Base-by-base conservation (phyloP, 2,329 filamentous ascomycete species). In the Fusarium mangiferae region DNA sequence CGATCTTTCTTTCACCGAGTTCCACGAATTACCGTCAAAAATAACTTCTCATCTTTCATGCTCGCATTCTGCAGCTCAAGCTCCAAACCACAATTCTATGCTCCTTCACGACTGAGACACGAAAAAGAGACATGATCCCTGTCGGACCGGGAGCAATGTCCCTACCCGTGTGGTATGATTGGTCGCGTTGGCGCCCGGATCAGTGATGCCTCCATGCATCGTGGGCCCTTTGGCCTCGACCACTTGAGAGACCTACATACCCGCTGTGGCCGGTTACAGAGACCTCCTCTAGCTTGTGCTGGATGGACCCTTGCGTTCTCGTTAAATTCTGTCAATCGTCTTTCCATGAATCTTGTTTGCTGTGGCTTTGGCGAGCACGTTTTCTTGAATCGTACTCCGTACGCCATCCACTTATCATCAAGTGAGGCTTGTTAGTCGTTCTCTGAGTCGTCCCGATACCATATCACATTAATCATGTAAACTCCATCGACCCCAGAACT, bases 151-250 rank as follows among this genome's bases (percentile, higher is more conserved):
- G 66, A 73, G 61, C 42, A 49, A 58, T 69, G 74, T 68, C 63
- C 57, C 55, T 66, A 57, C 60, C 49, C 54, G 38, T 57, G 58
- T 56, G 30, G 68, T 59, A 54, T 82, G 78, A 82, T 82, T 83
- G 81, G 81, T 51, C 70, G 55, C 74, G 74, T 81, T 81, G 80
- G 79, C 81, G 81, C 81, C 80, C 74, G 72, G 68, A 70, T 77
- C 68, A 64, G 73, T 78, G 75, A 76, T 78, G 68, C 68, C 70
- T 62, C 73, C 76, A 74, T 75, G 69, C 74, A 73, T 71, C 70
- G 68, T 76, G 77, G 77, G 67, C 62, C 64, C 46, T 58, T 68
- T 60, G 61, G 68, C 54, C 49, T 66, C 58, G 76, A 69, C 75
- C 76, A 76, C 72, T 79, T 67, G 66, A 75, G 75, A 77, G 73